Percentiles rank a stretch among this genome's conserved stretches.
Evolutionary conservation across 768 basidiomycete genomes (phyloP).

Genomic region (Ramaria sp.): DNA sequence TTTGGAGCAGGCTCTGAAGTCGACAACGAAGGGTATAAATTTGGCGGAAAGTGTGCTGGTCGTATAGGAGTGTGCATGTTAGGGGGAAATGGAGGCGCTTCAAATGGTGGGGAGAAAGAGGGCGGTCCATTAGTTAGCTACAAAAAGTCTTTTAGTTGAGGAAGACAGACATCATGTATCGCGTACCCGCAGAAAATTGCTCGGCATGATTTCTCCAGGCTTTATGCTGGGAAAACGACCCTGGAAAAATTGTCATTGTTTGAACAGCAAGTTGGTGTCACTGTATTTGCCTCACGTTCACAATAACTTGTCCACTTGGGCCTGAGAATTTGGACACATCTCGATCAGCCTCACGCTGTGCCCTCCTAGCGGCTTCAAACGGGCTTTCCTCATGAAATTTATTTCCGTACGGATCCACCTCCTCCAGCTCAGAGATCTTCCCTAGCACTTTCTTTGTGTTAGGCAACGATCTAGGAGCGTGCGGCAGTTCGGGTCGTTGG

Average conservation of each 20-base stretch:
- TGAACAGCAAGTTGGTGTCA: neutral
- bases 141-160: neutral
- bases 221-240: conserved; percentile 8
- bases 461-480: neutral
- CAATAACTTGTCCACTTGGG: neutral
- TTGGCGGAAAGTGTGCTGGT: conserved; percentile 6
- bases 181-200: neutral
- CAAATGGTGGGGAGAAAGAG: neutral
- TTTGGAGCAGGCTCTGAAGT: neutral
- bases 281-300: neutral
- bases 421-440: neutral
- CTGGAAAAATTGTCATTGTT: neutral
- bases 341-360: neutral
- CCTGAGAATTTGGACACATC: neutral
- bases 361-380: conserved; percentile 6
- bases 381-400: conserved; percentile 1
- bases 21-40: neutral
- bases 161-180: neutral
- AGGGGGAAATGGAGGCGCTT: conserved; percentile 6
- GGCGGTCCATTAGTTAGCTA: neutral
- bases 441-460: neutral
- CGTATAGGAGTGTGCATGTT: conserved; percentile 1
- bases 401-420: neutral
- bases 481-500: neutral
- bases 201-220: conserved; percentile 7